phyloP scores from a whole-genome alignment of 768 basidiomycete species.

The Neoboletus magnificus region DNA sequence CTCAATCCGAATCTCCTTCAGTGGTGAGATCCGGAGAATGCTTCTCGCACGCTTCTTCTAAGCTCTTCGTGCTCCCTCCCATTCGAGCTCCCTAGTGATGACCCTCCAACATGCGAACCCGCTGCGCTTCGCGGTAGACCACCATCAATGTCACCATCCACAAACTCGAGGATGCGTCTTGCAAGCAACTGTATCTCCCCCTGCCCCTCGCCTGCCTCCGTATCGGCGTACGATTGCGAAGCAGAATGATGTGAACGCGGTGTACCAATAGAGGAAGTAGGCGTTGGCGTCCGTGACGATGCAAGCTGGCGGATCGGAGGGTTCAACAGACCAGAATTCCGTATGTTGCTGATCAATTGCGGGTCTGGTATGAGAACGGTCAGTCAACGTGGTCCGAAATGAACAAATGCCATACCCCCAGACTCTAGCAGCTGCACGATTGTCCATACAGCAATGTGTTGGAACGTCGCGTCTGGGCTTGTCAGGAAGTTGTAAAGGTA shows the following conservation, averaged over 20 bases:
- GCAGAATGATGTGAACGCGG: constrained; percentile 68
- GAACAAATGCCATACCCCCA: constrained; percentile 53
- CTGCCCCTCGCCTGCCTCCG: constrained; percentile 82
- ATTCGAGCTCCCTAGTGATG: constrained; percentile 59
- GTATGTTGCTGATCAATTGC: constrained; percentile 87
- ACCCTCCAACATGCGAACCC: constrained; percentile 65
- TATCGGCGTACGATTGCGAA: constrained; percentile 73
- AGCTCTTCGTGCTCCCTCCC: constrained; percentile 75
- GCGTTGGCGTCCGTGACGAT: constrained; percentile 63
- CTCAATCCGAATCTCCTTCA: constrained; percentile 9
- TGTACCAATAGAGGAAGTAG: constrained; percentile 70
- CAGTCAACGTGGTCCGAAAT: not conserved
- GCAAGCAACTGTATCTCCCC: constrained; percentile 88
- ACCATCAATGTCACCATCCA: constrained; percentile 69
- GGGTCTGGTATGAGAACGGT: constrained; percentile 52
- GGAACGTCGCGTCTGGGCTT: constrained; percentile 94
- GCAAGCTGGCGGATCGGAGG: constrained; percentile 86
- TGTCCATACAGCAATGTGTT: constrained; percentile 99
- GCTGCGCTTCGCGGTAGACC: constrained; percentile 57
- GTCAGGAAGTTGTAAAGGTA: constrained; percentile 94
- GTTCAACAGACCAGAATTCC: constrained; percentile 73
- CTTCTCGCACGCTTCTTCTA: constrained; percentile 77
- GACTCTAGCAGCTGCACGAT: constrained; percentile 97
- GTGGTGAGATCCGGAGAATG: constrained; percentile 62
- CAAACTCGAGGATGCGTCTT: constrained; percentile 81